Conservation (phyloP, 176 grass and related monocot genomes). For the Stipa capillata region DNA sequence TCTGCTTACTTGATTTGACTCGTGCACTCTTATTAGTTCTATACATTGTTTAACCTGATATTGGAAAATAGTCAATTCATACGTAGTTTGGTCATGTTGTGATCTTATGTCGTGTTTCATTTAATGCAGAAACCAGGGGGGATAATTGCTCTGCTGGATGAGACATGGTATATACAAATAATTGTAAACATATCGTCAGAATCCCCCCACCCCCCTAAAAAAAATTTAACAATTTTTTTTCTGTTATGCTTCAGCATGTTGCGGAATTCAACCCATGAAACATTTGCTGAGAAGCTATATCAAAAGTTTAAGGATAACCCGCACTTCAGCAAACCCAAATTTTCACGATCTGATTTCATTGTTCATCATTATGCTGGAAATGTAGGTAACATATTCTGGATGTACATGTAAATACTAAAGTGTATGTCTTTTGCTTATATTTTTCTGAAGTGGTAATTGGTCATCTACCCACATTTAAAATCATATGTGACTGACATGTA, state of each 20-base stretch:
- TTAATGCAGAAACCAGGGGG: slow-evolving; percentile 90
- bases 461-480: not conserved
- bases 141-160: slow-evolving; percentile 94
- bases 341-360: slow-evolving; percentile 79
- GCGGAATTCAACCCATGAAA: slow-evolving; percentile 88
- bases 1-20: slow-evolving; percentile 12
- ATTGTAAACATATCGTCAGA: not conserved
- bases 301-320: slow-evolving; percentile 73
- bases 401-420: not conserved
- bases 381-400: slow-evolving; percentile 57
- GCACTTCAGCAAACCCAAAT: slow-evolving; percentile 87
- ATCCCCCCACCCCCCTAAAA: no score
- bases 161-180: slow-evolving; percentile 69
- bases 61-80: not conserved
- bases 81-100: not conserved
- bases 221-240: slow-evolving; percentile 13
- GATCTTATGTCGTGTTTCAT: slow-evolving; percentile 24
- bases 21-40: not conserved
- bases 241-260: slow-evolving; percentile 62
- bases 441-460: not conserved
- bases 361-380: slow-evolving; percentile 97
- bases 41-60: not conserved
- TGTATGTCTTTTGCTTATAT: not conserved
- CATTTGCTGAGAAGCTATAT: slow-evolving; percentile 94
- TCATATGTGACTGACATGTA: not conserved